phyloP scores from a whole-genome alignment of 2,329 filamentous ascomycete genomes.

The Xylariomycetidae sp. region DNA sequence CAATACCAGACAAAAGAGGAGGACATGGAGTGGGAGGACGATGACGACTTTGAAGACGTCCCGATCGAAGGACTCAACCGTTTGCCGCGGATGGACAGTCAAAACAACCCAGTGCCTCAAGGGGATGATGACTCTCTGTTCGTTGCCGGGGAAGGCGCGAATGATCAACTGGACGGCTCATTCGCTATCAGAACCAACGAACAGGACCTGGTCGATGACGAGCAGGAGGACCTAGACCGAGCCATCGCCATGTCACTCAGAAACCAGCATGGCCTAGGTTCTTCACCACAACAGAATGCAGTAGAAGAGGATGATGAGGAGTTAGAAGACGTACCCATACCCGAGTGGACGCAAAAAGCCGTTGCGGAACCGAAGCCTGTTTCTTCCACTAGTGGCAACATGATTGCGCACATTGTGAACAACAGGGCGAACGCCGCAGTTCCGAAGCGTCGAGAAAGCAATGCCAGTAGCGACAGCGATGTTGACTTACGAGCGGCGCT shows the following conservation, averaged over 20 bases:
- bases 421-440: constrained; percentile 61
- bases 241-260: constrained; percentile 83
- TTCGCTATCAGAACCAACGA: constrained; percentile 16
- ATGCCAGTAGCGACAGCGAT: constrained; percentile 65
- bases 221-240: constrained; percentile 61
- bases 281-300: constrained; percentile 21
- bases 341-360: constrained; percentile 51
- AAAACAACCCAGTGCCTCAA: constrained; percentile 21
- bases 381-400: constrained; percentile 44
- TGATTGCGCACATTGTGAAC: constrained; percentile 70
- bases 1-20: constrained; percentile 50
- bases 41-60: constrained; percentile 85
- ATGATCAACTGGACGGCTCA: constrained; percentile 12
- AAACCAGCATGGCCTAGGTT: constrained; percentile 43
- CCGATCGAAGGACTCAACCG: constrained; percentile 86
- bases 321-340: constrained; percentile 46
- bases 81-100: constrained; percentile 55
- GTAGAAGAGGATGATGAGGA: constrained; percentile 35
- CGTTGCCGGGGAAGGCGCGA: constrained; percentile 29
- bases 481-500: constrained; percentile 75
- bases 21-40: constrained; percentile 57
- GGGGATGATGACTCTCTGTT: constrained; percentile 53
- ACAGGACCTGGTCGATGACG: constrained; percentile 32
- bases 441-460: constrained; percentile 37
- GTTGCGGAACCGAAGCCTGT: constrained; percentile 47